A percentile compares a stretch with the other conserved stretches of the same genome.
phyloP scores from a whole-genome alignment of 192 early-diverging fungal genomes.

The Chytriomyces sp. region DNA sequence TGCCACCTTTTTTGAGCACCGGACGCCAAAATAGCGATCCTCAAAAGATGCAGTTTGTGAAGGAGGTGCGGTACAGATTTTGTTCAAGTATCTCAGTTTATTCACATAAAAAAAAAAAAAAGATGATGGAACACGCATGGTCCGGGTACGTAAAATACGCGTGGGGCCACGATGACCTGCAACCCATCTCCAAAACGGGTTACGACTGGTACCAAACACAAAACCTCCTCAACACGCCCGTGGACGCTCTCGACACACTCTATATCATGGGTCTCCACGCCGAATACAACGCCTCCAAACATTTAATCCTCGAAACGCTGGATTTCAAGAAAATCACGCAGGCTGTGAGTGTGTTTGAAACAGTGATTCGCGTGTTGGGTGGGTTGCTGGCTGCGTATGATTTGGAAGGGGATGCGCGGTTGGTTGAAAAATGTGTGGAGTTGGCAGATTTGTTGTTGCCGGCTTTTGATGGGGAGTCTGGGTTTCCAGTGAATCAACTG shows the following conservation, averaged over 20 bases:
- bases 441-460: conserved; percentile 79
- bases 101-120: neutral
- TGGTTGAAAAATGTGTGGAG: conserved; percentile 77
- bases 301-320: conserved; percentile 64
- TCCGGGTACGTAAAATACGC: conserved; percentile 78
- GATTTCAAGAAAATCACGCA: conserved; percentile 48
- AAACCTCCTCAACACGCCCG: conserved; percentile 62
- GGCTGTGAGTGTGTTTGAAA: conserved; percentile 80
- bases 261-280: conserved; percentile 82
- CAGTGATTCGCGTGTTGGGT: conserved; percentile 79
- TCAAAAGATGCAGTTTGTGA: conserved; percentile 22
- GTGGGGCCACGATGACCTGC: conserved; percentile 75
- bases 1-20: conserved; percentile 19
- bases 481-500: conserved; percentile 73
- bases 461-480: conserved; percentile 83
- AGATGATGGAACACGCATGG: conserved; percentile 56
- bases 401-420: conserved; percentile 69
- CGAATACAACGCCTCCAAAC: conserved; percentile 76
- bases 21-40: neutral
- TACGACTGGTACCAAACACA: conserved; percentile 54
- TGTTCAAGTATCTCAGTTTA: neutral
- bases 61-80: conserved; percentile 6
- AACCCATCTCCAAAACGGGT: conserved; percentile 30
- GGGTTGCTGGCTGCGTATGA: conserved; percentile 89
- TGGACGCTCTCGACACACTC: conserved; percentile 89